Conservation (phyloP, 495 filamentous ascomycete species). For the Hyaloscypha bicolor region DNA sequence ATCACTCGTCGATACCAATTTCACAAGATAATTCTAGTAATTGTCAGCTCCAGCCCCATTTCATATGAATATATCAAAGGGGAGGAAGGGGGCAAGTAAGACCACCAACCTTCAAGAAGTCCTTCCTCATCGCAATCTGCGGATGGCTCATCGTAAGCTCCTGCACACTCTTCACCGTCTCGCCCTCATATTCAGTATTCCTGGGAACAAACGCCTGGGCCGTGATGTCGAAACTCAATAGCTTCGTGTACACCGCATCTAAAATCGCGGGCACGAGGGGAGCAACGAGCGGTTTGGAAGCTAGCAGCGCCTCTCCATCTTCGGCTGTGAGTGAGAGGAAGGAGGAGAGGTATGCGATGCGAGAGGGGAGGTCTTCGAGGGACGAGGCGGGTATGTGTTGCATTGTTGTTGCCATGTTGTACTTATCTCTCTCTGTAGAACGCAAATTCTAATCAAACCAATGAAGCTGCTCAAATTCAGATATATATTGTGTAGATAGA, state of each 20-base stretch:
- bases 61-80: neutral
- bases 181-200: conserved; percentile 40
- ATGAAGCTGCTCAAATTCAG: too few relatives aligned
- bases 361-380: conserved; percentile 32
- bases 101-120: conserved; percentile 37
- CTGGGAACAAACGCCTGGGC: conserved; percentile 41
- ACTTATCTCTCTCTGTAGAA: neutral
- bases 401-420: conserved; percentile 29
- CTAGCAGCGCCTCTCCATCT: conserved; percentile 38
- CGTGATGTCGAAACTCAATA: conserved; percentile 45
- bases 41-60: neutral
- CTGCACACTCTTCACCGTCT: conserved; percentile 29
- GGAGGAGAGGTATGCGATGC: conserved; percentile 37
- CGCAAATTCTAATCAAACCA: too few relatives aligned
- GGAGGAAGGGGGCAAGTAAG: neutral
- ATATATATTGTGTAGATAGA: too few relatives aligned
- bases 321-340: conserved; percentile 39
- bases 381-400: conserved; percentile 38
- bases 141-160: conserved; percentile 40
- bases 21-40: conserved; percentile 33
- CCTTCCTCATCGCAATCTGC: conserved; percentile 42
- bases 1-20: conserved; percentile 29
- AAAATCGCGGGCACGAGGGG: conserved; percentile 40
- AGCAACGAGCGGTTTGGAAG: conserved; percentile 35
- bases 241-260: conserved; percentile 42